These are phyloP conservation scores for Rhizomucor pusillus DNA, from an alignment of 371 early-diverging fungal species.

Conservation along the genomic window DNA sequence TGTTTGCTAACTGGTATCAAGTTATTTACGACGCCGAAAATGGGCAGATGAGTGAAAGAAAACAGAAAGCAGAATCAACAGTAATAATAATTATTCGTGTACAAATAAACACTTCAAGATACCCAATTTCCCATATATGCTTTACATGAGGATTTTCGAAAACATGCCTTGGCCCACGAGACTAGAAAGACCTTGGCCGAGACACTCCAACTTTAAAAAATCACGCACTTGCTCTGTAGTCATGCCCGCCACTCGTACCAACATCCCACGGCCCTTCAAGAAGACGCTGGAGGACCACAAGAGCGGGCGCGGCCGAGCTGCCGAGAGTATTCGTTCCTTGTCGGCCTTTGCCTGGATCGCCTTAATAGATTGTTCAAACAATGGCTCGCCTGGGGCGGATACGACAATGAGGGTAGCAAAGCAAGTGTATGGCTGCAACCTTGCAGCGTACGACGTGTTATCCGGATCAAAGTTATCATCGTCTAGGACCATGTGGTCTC, in stretches of 20 bases:
- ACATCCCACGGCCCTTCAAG: constrained; percentile 25
- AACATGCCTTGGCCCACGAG: constrained; percentile 48
- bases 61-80: constrained; percentile 2
- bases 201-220: constrained; percentile 42
- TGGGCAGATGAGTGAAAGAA: constrained; percentile 6
- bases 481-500: constrained; percentile 64
- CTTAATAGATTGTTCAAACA: neutral
- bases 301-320: constrained; percentile 18
- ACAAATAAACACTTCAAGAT: no score
- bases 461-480: constrained; percentile 24
- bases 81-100: neutral
- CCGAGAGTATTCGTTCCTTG: constrained; percentile 26
- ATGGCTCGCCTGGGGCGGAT: neutral
- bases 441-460: constrained; percentile 34
- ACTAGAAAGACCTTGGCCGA: constrained; percentile 23
- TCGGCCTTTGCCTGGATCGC: constrained; percentile 24
- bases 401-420: constrained; percentile 47
- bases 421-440: constrained; percentile 37
- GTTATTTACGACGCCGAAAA: constrained; percentile 26
- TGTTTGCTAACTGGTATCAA: neutral
- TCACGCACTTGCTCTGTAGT: constrained; percentile 43
- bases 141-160: constrained; percentile 33
- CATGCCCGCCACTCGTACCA: constrained; percentile 46
- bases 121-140: neutral
- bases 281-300: constrained; percentile 39